Evolutionary conservation across 331 rosid genomes (phyloP), one percentile per base, ranked within the genome.

Genomic region (Arachis monticola): DNA sequence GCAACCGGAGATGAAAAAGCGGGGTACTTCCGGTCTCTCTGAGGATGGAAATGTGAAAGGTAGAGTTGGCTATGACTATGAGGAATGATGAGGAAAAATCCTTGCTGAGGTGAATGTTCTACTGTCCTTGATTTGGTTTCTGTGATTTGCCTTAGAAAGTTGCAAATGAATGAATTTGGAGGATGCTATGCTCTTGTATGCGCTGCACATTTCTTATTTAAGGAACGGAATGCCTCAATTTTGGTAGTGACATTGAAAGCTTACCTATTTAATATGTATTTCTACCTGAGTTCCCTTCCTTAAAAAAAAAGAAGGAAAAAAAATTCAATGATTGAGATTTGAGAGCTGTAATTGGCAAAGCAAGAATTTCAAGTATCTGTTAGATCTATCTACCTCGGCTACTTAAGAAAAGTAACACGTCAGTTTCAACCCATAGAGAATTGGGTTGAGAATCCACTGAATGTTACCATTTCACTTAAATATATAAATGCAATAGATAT

Each of bases 1-100:
- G 59, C 80, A 77, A 55, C 81, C 78, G 2, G 88, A 86, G 80
- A 78, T 73, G 74, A 87, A 87, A 84, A 88, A 72, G 66, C 56
- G 85, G 76, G 79, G 27, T 42, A 90, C 81, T 80, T 79, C 69
- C 12, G 64, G 65, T 72, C 73, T 70, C 52, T 59, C 73, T 35
- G 90, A 85, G 53, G 87, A 81, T 82, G 87, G 83, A 44, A 77
- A 70, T 72, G 60, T 74, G 79, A 48, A 64, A 50, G 85, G 77
- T 30, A 70, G 82, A 38, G 73, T 52, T 75, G 69, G 87, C 76
- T 82, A 81, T 70, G 58, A 70, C 22, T 73, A 57, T 76, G 76
- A 85, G 81, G 72, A 82, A 79, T 70, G 78, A 69, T n/a, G 86
- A 75, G 41, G 88, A 80, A 81, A 82, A 74, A 67, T 70, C 57